Evolutionary conservation across 495 filamentous ascomycete genomes (phyloP).

Genomic region (Lindgomyces ingoldianus): DNA sequence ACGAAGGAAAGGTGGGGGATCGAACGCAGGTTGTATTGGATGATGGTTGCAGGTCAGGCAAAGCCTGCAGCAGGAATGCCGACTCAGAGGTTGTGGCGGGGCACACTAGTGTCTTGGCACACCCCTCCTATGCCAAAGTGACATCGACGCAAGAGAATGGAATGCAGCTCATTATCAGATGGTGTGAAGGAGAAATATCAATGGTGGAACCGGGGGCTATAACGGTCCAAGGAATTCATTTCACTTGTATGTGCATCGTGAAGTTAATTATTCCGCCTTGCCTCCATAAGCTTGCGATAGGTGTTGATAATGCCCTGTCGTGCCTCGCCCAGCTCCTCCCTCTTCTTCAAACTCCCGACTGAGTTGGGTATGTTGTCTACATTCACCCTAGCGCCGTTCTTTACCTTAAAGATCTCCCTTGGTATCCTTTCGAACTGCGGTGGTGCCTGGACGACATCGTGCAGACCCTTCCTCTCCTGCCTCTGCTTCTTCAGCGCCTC

Average conservation of each 20-base stretch:
- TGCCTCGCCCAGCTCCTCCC: slow-evolving; percentile 78
- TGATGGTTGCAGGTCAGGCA: background rate
- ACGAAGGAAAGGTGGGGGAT: background rate
- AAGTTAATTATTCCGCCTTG: background rate
- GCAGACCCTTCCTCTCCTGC: slow-evolving; percentile 56
- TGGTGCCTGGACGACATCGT: slow-evolving; percentile 81
- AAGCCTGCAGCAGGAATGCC: too few species aligned
- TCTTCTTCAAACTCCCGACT: slow-evolving; percentile 74
- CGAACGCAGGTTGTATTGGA: slow-evolving; percentile 3
- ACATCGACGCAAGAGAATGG: background rate
- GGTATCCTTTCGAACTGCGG: slow-evolving; percentile 68
- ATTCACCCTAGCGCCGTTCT: slow-evolving; percentile 66
- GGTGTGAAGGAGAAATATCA: too few species aligned
- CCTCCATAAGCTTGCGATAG: slow-evolving; percentile 76
- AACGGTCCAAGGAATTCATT: too few species aligned
- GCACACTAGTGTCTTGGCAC: background rate
- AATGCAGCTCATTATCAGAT: too few species aligned
- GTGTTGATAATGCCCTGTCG: slow-evolving; percentile 75
- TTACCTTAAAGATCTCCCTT: slow-evolving; percentile 68
- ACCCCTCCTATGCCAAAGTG: background rate
- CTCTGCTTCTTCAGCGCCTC: slow-evolving; percentile 61
- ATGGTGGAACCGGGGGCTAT: too few species aligned
- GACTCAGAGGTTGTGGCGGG: too few species aligned
- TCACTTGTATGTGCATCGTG: too few species aligned
- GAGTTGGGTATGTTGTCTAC: slow-evolving; percentile 73